Percentiles rank a stretch among this genome's conserved stretches.
These are phyloP conservation scores for Penicillium sp. DNA, from an alignment of 2,329 filamentous ascomycete genomes.

Conservation along the genomic window DNA sequence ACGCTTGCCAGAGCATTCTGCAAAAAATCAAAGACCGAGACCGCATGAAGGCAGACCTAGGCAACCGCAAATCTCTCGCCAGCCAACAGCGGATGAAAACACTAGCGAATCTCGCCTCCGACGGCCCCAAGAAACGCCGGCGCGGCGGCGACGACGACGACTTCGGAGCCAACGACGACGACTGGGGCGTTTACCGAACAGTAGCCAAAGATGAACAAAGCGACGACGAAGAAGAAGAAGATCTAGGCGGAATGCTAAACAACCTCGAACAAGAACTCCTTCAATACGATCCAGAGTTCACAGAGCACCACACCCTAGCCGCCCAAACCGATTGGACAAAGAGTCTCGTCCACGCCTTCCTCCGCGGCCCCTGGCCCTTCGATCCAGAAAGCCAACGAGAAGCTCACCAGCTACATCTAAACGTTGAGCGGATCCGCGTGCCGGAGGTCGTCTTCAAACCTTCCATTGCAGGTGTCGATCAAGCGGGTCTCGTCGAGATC, in stretches of 20 bases:
- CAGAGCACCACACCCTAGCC: conserved; percentile 87
- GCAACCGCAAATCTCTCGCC: conserved; percentile 94
- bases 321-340: conserved; percentile 96
- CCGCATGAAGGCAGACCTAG: conserved; percentile 88
- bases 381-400: conserved; percentile 79
- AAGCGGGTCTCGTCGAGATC: conserved; percentile 91
- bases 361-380: conserved; percentile 84
- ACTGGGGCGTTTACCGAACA: conserved; percentile 95
- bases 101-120: conserved; percentile 92
- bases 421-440: conserved; percentile 92
- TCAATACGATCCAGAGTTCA: conserved; percentile 83
- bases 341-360: conserved; percentile 84
- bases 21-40: conserved; percentile 92
- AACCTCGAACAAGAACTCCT: conserved; percentile 82
- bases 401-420: conserved; percentile 87
- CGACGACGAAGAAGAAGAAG: conserved; percentile 91
- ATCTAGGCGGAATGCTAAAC: conserved; percentile 74
- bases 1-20: conserved; percentile 62
- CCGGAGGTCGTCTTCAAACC: conserved; percentile 94
- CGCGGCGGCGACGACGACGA: conserved; percentile 92
- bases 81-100: conserved; percentile 98
- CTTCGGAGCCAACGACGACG: conserved; percentile 95
- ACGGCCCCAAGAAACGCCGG: conserved; percentile 81
- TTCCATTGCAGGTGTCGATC: conserved; percentile 87
- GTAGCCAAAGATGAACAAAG: conserved; percentile 80